Evolutionary conservation across 495 filamentous ascomycete species (phyloP).

Genomic region (Endocarpon pusillum): DNA sequence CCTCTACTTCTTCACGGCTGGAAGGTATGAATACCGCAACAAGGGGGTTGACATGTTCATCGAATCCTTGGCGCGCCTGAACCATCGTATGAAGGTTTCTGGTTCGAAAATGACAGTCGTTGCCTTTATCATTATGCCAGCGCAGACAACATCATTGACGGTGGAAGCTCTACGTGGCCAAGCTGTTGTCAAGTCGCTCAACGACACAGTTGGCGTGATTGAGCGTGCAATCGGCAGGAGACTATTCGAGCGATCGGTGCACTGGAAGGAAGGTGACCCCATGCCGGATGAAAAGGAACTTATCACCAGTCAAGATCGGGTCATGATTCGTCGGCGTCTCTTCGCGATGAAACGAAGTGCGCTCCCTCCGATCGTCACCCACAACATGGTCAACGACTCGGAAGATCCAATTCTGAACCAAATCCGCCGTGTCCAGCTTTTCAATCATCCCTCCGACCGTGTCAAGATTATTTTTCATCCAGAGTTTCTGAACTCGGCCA

Average conservation of each 20-base stretch:
- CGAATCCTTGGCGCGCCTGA: slow-evolving; percentile 82
- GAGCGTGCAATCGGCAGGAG: slow-evolving; percentile 81
- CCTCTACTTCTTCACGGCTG: slow-evolving; percentile 93
- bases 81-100: slow-evolving; percentile 71
- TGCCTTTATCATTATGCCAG: slow-evolving; percentile 98
- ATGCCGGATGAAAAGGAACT: slow-evolving; percentile 93
- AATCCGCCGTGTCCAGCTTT: slow-evolving; percentile 86
- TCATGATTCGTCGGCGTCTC: slow-evolving; percentile 76
- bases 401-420: slow-evolving; percentile 95
- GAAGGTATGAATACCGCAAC: slow-evolving; percentile 93
- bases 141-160: slow-evolving; percentile 87
- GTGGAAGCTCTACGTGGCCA: slow-evolving; percentile 95
- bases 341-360: slow-evolving; percentile 89
- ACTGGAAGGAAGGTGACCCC: slow-evolving; percentile 85
- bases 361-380: slow-evolving; percentile 92
- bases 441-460: slow-evolving; percentile 86
- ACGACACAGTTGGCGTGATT: slow-evolving; percentile 80
- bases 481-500: slow-evolving; percentile 89
- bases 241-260: slow-evolving; percentile 80
- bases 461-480: slow-evolving; percentile 98
- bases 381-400: slow-evolving; percentile 91
- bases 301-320: slow-evolving; percentile 76
- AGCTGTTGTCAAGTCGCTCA: slow-evolving; percentile 87
- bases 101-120: slow-evolving; percentile 90
- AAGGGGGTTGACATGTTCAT: slow-evolving; percentile 99